Base-by-base conservation (phyloP, 768 basidiomycete species). In the Auricularia heimuer region DNA sequence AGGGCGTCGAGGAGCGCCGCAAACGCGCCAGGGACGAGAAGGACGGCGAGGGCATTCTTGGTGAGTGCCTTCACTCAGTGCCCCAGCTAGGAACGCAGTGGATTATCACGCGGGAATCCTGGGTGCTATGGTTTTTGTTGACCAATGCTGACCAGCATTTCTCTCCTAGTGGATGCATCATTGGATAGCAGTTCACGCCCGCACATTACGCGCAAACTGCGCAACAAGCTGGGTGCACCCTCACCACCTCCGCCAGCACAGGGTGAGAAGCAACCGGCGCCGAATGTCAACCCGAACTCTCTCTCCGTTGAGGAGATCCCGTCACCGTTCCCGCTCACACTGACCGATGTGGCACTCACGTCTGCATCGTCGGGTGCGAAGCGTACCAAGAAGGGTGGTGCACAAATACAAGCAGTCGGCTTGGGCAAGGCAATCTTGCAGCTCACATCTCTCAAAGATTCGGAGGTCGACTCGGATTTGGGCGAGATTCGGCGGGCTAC, bases 301-400 rank as follows among this genome's bases (percentile, higher is more conserved):
- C 85, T 93, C 58, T 82, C 89, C 3, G 87, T 92, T 47, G 92
- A 94, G 68, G 92, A 93, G 71, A 82, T 94, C 44, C 89, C 91
- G 3, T 93, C 92, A 0, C 89, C 89, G 11, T 92, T 91, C 79
- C 89, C 90, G 0, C 79, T 90, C 10, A 82, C 88, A 1, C 82
- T 92, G 11, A 88, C 85, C 39, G 67, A 69, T 54, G 69, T 65
- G 39, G 69, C 66, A 51, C 62, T 68, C 61, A 66, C 67, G 35
- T 68, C 67, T 47, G 67, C 67, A 39, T 66, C 18, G 47, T 35
- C 3, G 63, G 74, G 12, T 67, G 68, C 14, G 3, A 77, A 73
- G 16, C 76, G 77, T 54, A 69, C 70, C 7, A 72, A 73, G 14
- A 74, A 71, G 34, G 77, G 73, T 62, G 76, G 70, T 44, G 79